phyloP scores from a whole-genome alignment of 2,329 filamentous ascomycete species.

The Canariomyces notabilis region DNA sequence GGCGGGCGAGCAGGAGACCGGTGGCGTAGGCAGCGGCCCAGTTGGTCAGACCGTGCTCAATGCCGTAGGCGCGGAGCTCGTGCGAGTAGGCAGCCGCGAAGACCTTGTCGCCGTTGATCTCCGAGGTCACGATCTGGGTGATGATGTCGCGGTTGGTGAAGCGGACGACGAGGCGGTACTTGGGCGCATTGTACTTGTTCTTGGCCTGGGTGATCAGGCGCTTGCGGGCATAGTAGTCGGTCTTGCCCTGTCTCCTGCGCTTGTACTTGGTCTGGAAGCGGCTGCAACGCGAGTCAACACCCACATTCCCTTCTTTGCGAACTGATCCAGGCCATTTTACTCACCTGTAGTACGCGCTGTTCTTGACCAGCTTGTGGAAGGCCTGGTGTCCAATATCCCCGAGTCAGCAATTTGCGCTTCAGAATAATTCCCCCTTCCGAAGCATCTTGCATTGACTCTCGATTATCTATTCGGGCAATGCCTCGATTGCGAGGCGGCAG shows the following conservation, averaged over 20 bases:
- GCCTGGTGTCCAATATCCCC: constrained; percentile 59
- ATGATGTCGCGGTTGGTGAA: constrained; percentile 99
- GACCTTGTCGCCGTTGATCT: constrained; percentile 98
- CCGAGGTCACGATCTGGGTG: constrained; percentile 92
- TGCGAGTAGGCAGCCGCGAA: constrained; percentile 88
- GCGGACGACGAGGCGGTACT: constrained; percentile 98
- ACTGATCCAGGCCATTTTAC: constrained; percentile 31
- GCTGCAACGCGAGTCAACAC: constrained; percentile 43
- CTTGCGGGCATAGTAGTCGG: constrained; percentile 99
- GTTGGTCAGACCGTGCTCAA: constrained; percentile 98
- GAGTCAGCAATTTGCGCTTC: constrained; percentile 99
- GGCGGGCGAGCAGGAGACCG: constrained; percentile 94
- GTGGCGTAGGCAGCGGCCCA: constrained; percentile 97
- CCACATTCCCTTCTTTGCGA: background rate
- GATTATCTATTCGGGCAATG: constrained; percentile 26
- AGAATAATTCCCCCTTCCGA: constrained; percentile 70
- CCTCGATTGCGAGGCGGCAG: constrained; percentile 23
- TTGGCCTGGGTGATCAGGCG: constrained; percentile 99
- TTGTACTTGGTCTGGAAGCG: constrained; percentile 99
- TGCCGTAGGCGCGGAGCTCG: constrained; percentile 96
- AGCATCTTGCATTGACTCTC: constrained; percentile 97
- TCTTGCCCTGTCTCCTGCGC: constrained; percentile 93
- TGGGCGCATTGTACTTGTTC: constrained; percentile 99
- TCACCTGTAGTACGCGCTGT: constrained; percentile 97
- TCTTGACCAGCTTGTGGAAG: constrained; percentile 96